Percentiles rank a stretch among this genome's conserved stretches.
Conservation (phyloP, 805 yeast species). For the Naumovozyma dairenensis region DNA sequence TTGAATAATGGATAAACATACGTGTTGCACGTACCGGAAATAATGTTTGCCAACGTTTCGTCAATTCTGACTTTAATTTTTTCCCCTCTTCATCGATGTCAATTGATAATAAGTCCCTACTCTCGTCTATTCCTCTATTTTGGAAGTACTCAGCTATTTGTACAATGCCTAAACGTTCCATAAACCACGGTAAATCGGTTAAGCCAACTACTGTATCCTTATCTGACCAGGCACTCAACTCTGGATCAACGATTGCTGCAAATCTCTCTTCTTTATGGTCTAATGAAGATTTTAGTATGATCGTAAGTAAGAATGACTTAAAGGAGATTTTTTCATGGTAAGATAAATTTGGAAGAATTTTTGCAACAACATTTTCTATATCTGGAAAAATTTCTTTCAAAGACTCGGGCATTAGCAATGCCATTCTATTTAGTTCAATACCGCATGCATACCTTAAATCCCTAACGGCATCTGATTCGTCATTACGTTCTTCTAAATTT, state of each 20-base stretch:
- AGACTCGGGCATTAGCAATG: conserved; percentile 89
- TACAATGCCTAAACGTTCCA: conserved; percentile 94
- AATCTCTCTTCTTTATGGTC: conserved; percentile 69
- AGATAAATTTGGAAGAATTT: conserved; percentile 62
- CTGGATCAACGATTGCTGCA: conserved; percentile 85
- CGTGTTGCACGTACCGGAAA: conserved; percentile 96
- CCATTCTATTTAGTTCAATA: conserved; percentile 86
- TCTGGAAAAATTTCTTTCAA: conserved; percentile 72
- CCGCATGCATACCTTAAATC: conserved; percentile 90
- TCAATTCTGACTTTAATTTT: conserved; percentile 61
- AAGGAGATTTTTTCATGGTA: conserved; percentile 92
- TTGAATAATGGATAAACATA: conserved; percentile 87
- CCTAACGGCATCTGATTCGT: conserved; percentile 71
- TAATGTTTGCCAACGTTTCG: conserved; percentile 85
- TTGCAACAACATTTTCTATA: conserved; percentile 69
- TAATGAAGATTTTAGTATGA: conserved; percentile 75
- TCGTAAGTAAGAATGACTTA: conserved; percentile 82
- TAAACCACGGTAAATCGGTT: conserved; percentile 88
- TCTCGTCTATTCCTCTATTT: conserved; percentile 66
- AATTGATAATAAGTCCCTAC: conserved; percentile 64
- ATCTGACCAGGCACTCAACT: conserved; percentile 84
- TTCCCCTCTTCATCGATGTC: conserved; percentile 87
- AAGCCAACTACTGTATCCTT: conserved; percentile 85
- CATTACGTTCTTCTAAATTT: conserved; percentile 39
- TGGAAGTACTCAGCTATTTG: conserved; percentile 86